These are phyloP conservation scores for Boletellus ananiceps DNA, from an alignment of 768 basidiomycete species.

Conservation along the genomic window DNA sequence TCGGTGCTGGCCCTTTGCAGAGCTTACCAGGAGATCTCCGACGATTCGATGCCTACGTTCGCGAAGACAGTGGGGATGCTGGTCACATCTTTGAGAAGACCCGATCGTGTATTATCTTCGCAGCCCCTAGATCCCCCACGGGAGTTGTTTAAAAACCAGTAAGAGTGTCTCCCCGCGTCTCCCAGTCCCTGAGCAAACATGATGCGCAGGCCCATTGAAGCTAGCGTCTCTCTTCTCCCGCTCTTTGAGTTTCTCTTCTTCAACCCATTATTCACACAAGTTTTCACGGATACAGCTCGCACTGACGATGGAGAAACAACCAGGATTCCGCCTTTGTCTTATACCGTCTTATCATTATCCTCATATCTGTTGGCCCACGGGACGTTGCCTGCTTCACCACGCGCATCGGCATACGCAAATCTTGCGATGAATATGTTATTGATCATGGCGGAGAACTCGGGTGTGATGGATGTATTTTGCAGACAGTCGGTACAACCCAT, in stretches of 20 bases:
- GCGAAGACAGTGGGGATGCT: conserved; percentile 49
- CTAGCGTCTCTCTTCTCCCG: conserved; percentile 53
- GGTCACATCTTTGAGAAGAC: conserved; percentile 48
- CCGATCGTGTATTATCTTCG: conserved; percentile 48
- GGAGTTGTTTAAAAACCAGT: conserved; percentile 59
- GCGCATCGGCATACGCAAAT: conserved; percentile 59
- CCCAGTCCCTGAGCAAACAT: not conserved
- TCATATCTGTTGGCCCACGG: conserved; percentile 69
- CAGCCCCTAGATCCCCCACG: conserved; percentile 44
- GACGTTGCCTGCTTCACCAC: conserved; percentile 52
- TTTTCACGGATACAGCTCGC: conserved; percentile 39
- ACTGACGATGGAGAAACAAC: conserved; percentile 24
- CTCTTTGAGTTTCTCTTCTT: conserved; percentile 56
- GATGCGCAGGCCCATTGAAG: conserved; percentile 55
- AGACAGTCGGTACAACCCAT: conserved; percentile 40
- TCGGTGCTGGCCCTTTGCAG: conserved; percentile 28
- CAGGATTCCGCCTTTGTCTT: conserved; percentile 36
- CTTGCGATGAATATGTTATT: conserved; percentile 53
- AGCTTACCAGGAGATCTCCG: conserved; percentile 50
- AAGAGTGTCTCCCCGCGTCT: conserved; percentile 10
- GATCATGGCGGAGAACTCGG: conserved; percentile 45
- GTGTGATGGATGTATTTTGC: conserved; percentile 44
- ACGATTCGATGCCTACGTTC: conserved; percentile 51
- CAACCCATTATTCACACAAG: conserved; percentile 46
- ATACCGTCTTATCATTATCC: conserved; percentile 51